Conservation (phyloP, 176 grass and related monocot species). For the Zoysia japonica region DNA sequence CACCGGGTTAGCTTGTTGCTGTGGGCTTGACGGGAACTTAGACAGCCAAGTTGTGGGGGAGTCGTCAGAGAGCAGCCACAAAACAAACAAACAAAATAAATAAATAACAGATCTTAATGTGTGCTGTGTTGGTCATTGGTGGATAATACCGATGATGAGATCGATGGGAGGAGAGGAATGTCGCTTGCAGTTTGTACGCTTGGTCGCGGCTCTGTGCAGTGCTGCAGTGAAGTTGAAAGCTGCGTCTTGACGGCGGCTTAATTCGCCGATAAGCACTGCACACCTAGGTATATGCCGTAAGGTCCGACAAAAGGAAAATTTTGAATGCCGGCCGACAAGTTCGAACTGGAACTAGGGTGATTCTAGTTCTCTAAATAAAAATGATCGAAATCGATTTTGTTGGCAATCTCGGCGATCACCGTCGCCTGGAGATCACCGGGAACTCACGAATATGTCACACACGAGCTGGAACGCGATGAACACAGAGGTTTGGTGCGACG, state of each 20-base stretch:
- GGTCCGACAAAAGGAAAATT: background rate
- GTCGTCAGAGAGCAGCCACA: conserved; percentile 1
- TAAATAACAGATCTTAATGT: background rate
- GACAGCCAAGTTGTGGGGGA: conserved; percentile 11
- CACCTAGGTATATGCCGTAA: background rate
- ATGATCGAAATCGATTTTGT: too few relatives aligned
- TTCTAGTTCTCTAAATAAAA: background rate
- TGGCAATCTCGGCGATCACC: too few relatives aligned
- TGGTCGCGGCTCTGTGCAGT: background rate
- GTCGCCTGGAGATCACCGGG: too few relatives aligned
- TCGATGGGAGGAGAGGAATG: conserved; percentile 18
- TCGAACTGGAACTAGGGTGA: background rate
- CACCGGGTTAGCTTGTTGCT: conserved; percentile 4
- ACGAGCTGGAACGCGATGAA: too few relatives aligned
- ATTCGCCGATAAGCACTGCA: background rate
- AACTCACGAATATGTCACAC: too few relatives aligned
- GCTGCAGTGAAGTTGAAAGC: conserved; percentile 20
- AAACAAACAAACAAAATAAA: background rate
- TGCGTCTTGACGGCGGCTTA: background rate
- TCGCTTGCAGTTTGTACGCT: conserved; percentile 28
- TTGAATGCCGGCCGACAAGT: background rate
- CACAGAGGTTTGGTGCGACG: too few relatives aligned
- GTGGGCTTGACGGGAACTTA: background rate
- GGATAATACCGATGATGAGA: conserved; percentile 25
- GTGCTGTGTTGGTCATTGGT: background rate